Evolutionary conservation across 2,329 filamentous ascomycete species (phyloP).

Genomic region (Botrytis medusae): DNA sequence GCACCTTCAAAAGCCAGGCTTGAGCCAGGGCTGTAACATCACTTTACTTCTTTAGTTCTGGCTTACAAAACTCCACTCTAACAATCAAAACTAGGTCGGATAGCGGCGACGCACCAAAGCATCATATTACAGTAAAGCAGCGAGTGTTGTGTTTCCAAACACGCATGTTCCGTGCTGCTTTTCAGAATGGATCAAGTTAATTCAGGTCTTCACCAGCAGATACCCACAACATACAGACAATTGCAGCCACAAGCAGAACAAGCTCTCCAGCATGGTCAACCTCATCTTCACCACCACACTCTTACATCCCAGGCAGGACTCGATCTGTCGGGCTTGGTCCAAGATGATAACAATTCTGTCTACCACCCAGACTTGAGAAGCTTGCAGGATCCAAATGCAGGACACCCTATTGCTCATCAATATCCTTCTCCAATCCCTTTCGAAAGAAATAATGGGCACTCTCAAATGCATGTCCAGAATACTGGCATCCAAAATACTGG

Average conservation of each 20-base stretch:
- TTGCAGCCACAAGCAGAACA: constrained; percentile 40
- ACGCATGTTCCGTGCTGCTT: constrained; percentile 32
- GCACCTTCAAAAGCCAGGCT: background rate
- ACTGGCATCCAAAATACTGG: constrained; percentile 39
- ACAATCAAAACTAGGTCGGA: constrained; percentile 2
- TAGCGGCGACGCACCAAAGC: constrained; percentile 16
- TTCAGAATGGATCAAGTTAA: constrained; percentile 36
- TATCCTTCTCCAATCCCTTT: constrained; percentile 41
- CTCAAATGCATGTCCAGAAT: constrained; percentile 36
- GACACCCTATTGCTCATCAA: constrained; percentile 30
- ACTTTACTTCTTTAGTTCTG: constrained; percentile 12
- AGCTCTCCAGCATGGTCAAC: constrained; percentile 38
- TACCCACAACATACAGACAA: constrained; percentile 35
- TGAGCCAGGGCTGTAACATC: background rate
- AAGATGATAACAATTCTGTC: constrained; percentile 42
- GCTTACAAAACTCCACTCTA: constrained; percentile 16
- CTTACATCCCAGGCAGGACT: constrained; percentile 42
- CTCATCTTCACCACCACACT: constrained; percentile 38
- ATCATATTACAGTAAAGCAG: constrained; percentile 38
- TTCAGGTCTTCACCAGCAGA: constrained; percentile 38
- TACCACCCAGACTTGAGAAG: constrained; percentile 42
- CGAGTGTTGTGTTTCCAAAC: constrained; percentile 27
- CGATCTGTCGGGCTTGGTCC: constrained; percentile 43
- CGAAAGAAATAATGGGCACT: constrained; percentile 40
- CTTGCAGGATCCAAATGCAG: constrained; percentile 40